These are phyloP conservation scores for Pseudofabraea citricarpa DNA, from an alignment of 2,329 filamentous ascomycete species.

Conservation along the genomic window DNA sequence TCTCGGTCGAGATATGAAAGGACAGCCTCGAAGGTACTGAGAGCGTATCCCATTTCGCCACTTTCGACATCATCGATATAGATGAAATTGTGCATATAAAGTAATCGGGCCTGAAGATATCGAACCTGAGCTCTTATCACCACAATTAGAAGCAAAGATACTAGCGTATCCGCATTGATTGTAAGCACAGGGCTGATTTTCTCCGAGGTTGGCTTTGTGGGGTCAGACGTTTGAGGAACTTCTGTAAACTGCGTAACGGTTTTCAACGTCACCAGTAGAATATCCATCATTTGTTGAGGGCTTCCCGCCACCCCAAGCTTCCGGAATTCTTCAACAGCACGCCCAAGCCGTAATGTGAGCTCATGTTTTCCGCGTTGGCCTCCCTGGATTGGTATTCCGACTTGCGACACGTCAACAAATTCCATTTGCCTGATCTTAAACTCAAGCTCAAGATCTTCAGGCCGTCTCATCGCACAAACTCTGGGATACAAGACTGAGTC, in stretches of 20 bases:
- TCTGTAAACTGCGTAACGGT: slow-evolving; percentile 67
- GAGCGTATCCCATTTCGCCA: slow-evolving; percentile 90
- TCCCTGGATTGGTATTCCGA: slow-evolving; percentile 81
- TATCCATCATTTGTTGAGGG: slow-evolving; percentile 32
- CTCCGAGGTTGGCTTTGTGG: slow-evolving; percentile 26
- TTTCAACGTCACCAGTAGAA: slow-evolving; percentile 54
- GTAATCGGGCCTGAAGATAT: slow-evolving; percentile 79
- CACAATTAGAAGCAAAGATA: slow-evolving; percentile 85
- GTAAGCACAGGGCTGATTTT: slow-evolving; percentile 48
- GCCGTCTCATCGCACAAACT: slow-evolving; percentile 69
- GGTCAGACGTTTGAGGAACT: slow-evolving; percentile 32
- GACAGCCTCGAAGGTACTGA: slow-evolving; percentile 95
- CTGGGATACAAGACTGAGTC: slow-evolving; percentile 78
- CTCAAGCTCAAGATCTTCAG: slow-evolving; percentile 84
- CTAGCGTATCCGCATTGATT: slow-evolving; percentile 79
- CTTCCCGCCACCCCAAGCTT: slow-evolving; percentile 68
- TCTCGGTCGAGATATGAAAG: slow-evolving; percentile 81
- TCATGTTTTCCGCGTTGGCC: slow-evolving; percentile 76
- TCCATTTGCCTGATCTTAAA: slow-evolving; percentile 89
- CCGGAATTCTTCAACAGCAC: slow-evolving; percentile 83
- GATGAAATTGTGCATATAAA: slow-evolving; percentile 97
- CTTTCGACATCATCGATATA: slow-evolving; percentile 97
- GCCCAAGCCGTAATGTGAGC: slow-evolving; percentile 68
- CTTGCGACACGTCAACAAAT: slow-evolving; percentile 87
- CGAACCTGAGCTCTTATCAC: slow-evolving; percentile 87